Base-by-base conservation (phyloP, 2,329 filamentous ascomycete species). In the Huntiella savannae region DNA sequence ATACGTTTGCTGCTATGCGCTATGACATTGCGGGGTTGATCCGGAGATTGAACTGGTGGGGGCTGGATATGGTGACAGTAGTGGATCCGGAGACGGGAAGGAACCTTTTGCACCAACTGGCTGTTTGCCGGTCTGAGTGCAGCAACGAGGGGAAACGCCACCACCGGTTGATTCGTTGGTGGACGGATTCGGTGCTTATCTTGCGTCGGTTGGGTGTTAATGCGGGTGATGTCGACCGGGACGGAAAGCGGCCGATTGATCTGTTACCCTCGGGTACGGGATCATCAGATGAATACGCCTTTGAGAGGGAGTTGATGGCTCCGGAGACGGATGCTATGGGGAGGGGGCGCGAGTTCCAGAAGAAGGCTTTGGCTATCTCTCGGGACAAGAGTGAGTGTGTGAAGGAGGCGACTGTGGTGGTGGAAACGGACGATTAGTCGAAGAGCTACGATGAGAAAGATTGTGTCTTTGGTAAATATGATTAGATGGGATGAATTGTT, bases 61-160 rank as follows among this genome's bases (percentile, higher is more conserved):
- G 47, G 4, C 40, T 49, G 3, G 43, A 49, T 17, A 42, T 49
- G 38, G 39, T 33, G 15, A 34, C 33, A 4, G 10, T 17, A 19
- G 15, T 39, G 19, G 39, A 40, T 12, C 35, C 16, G 7, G 13
- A n/a, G 5, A 22, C 36, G 8, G 43, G 39, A 15, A 49, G 46
- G 34, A 49, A 43, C 8, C 47, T 46, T 36, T 35, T 49, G 7
- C 47, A 49, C 35, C 43, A 49, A n/a, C 16, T 46, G 38, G 47
- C 47, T n/a, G 12, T 43, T 6, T 46, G 43, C 8, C 33, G 43
- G 12, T 16, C 33, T n/a, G 8, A 37, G 15, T 40, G 36, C 4
- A 15, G 43, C 32, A 40, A 46, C 8, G 13, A 7, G 15, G 46
- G 40, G 33, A 33, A 16, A 37, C 35, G 33, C 28, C 43, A 46